Evolutionary conservation across 2,329 filamentous ascomycete species (phyloP), one percentile per base, ranked within the genome.

Genomic region (Aureobasidium subglaciale): DNA sequence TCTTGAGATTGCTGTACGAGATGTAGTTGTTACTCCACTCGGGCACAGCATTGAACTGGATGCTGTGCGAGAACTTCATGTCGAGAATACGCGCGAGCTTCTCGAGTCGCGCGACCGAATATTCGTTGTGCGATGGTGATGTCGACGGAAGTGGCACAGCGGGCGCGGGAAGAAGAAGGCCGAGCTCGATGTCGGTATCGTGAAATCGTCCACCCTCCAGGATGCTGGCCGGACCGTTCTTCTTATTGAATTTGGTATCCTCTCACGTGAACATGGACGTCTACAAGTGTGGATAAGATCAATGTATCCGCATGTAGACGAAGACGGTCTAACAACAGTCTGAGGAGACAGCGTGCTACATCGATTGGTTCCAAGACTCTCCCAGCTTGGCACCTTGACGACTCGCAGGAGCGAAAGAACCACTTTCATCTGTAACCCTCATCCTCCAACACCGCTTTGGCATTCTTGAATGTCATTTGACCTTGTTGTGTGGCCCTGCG

Each of bases 11-110:
- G 75, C 91, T 96, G 74, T 99, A 99, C 59, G 91, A 88, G 68
- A 99, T 95, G 73, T 99, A 99, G 73, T 97, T 85, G 66, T 86
- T 91, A 77, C 90, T 96, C 93, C 93, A 99, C 74, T 99, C 93
- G n/a, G 93, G 93, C 64, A 99, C 93, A 61, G 93, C 91, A 77
- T 99, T 99, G 76, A 99, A 99, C 78, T 99, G 93, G 65, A 99
- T 86, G 74, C 92, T 97, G 72, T 99, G 93, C 16, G 92, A 97
- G 79, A 99, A 99, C 85, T 97, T 97, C 93, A 99, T 99, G 68
- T 90, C 88, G 83, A 87, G 50, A 4, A 43, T 42, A 30, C 38
- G 50, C 50, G 50, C 50, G 38, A 54, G 37, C 50, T 54, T 54
- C 11, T 42, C 50, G 18, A 42, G 50, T 24, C 50, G 50, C 38